Base-by-base conservation (phyloP, 176 grass and related monocot genomes). In the Echinochloa phyllopogon region DNA sequence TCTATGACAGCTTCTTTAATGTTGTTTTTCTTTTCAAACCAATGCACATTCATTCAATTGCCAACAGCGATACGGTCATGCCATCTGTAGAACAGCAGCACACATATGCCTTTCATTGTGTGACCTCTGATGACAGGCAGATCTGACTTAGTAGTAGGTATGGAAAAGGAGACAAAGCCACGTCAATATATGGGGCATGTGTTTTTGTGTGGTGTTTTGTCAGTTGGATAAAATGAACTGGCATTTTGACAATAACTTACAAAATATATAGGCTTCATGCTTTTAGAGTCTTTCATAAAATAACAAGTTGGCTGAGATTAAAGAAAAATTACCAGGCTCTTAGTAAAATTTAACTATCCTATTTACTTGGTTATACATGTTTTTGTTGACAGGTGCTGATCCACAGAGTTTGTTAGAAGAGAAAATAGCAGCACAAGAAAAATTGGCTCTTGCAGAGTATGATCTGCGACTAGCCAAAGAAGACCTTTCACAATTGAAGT, bases 391-490 rank as follows among this genome's bases (percentile, higher is more conserved):
- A 98, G 96, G 92, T 75, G 84, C 93, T 74, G 96, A 98, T 87
- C 91, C 96, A 93, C 96, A 98, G 55, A 94, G 57, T 87, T 92
- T 98, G 89, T 77, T 94, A 63, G 89, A 98, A 90, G 96, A 92
- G 89, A 98, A 98, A 85, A 84, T 85, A 72, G 76, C 87, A 41
- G 88, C 87, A 60, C 86, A 95, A 88, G 85, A 93, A 77, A 98
- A 95, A 65, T 86, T 98, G 40, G 87, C 89, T 5, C 83, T 98
- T 37, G 29, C 80, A 33, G 90, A 98, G 40, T 98, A 98, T 85
- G 96, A 95, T 87, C 93, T 98, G 53, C 87, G 96, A 59, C 89
- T 98, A 74, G 91, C 91, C 65, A 88, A 92, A 85, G 96, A 98
- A 86, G 93, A 98, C 66, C 82, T 95, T 79, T 83, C 93, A 38